phyloP scores from a whole-genome alignment of 139 green algal genomes.

The Prasinococcaceae sp. region DNA sequence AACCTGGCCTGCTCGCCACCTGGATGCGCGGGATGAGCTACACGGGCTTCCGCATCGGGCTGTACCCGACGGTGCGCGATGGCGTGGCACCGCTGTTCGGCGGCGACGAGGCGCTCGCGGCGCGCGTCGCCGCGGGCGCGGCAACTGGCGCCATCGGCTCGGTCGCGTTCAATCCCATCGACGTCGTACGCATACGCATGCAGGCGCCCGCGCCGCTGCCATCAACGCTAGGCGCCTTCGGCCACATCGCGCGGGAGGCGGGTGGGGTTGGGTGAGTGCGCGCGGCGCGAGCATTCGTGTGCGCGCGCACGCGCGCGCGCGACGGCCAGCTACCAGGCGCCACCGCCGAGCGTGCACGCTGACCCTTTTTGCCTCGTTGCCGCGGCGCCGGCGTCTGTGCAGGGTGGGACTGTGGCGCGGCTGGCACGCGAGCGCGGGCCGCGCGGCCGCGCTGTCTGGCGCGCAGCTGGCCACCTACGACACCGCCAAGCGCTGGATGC shows the following conservation, averaged over 20 bases:
- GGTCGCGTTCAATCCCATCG: slow-evolving; percentile 16
- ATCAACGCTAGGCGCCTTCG: neutral
- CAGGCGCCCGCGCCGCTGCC: slow-evolving; percentile 1
- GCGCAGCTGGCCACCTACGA: slow-evolving; percentile 21
- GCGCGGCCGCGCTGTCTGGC: slow-evolving; percentile 7
- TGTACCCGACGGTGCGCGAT: slow-evolving; percentile 14
- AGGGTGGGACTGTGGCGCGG: slow-evolving; percentile 15
- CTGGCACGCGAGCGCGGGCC: slow-evolving; percentile 3
- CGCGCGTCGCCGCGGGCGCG: slow-evolving; percentile 5
- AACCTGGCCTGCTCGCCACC: slow-evolving; percentile 9
- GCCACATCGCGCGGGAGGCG: neutral
- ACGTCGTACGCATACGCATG: slow-evolving; percentile 19
- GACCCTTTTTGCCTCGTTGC: too few relatives aligned
- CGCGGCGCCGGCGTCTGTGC: too few relatives aligned
- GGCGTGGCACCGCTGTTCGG: neutral
- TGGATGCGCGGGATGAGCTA: slow-evolving; percentile 13
- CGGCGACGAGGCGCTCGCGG: too few relatives aligned
- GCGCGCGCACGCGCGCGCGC: too few relatives aligned
- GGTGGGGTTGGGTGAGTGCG: neutral
- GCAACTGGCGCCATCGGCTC: slow-evolving; percentile 5
- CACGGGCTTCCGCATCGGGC: slow-evolving; percentile 17
- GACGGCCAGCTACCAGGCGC: too few relatives aligned
- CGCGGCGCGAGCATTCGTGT: too few relatives aligned
- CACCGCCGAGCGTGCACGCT: too few relatives aligned
- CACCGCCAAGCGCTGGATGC: slow-evolving; percentile 2